Evolutionary conservation across 176 grass and related monocot genomes (phyloP).

Genomic region (Eragrostis nindensis): DNA sequence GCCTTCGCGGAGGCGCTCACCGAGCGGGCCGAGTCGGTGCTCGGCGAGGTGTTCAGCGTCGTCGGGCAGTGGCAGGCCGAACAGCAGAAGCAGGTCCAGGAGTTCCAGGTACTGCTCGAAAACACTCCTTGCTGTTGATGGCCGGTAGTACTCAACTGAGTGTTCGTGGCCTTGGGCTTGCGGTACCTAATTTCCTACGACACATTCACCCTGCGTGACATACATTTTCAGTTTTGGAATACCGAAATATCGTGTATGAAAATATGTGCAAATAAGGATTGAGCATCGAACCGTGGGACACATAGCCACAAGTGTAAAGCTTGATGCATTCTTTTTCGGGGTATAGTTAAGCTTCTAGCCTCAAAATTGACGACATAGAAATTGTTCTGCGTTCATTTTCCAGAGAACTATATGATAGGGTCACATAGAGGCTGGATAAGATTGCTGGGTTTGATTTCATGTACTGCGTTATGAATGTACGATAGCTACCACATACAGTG

Average conservation of each 20-base stretch:
- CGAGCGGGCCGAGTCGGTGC: conserved; percentile 73
- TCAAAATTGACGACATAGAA: neutral
- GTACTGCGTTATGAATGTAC: neutral
- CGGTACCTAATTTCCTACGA: neutral
- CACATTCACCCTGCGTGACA: neutral
- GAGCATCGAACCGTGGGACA: neutral
- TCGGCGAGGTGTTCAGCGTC: conserved; percentile 86
- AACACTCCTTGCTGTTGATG: neutral
- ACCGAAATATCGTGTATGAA: neutral
- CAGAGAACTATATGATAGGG: neutral
- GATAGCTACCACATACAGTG: neutral
- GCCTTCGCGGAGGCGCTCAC: conserved; percentile 88
- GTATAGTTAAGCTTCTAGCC: neutral
- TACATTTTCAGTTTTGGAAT: neutral
- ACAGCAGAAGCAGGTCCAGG: conserved; percentile 88
- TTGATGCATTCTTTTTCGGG: conserved; percentile 3
- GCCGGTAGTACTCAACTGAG: neutral
- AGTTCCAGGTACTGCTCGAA: conserved; percentile 64
- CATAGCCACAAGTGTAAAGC: neutral
- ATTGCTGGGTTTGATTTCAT: neutral
- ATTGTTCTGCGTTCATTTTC: conserved; percentile 13
- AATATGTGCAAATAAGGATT: neutral
- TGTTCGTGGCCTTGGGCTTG: neutral
- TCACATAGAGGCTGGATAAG: neutral
- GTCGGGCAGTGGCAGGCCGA: conserved; percentile 92